phyloP scores from a whole-genome alignment of 2,329 filamentous ascomycete genomes.

The Polychaeton citri region DNA sequence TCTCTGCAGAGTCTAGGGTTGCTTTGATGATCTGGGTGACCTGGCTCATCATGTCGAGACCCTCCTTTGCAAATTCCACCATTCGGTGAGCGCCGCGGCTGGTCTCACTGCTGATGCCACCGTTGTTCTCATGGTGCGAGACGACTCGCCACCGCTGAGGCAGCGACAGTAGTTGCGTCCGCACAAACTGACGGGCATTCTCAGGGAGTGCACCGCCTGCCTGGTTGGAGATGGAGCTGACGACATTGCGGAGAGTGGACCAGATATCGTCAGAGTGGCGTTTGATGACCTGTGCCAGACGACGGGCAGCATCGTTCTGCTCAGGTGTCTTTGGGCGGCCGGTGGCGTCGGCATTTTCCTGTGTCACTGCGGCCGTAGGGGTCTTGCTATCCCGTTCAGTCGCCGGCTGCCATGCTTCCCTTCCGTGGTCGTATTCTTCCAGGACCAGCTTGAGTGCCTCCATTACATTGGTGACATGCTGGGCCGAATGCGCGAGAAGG shows the following conservation, averaged over 20 bases:
- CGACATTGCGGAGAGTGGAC: slow-evolving; percentile 56
- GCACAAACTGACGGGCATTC: slow-evolving; percentile 72
- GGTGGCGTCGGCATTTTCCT: slow-evolving; percentile 1
- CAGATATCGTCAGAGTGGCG: slow-evolving; percentile 40
- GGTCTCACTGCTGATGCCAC: slow-evolving; percentile 24
- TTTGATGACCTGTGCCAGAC: slow-evolving; percentile 65
- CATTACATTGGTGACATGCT: slow-evolving; percentile 64
- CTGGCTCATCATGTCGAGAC: slow-evolving; percentile 86
- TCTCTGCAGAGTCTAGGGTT: slow-evolving; percentile 79
- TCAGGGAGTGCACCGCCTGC: slow-evolving; percentile 84
- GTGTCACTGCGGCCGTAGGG: background rate
- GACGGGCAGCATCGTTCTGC: slow-evolving; percentile 30
- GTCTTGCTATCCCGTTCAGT: slow-evolving; percentile 13
- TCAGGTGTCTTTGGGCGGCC: slow-evolving; percentile 17
- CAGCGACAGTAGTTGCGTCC: slow-evolving; percentile 68
- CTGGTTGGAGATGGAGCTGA: slow-evolving; percentile 76
- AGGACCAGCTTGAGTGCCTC: slow-evolving; percentile 60
- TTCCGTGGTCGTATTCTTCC: slow-evolving; percentile 61
- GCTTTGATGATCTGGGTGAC: slow-evolving; percentile 79
- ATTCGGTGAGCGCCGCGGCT: slow-evolving; percentile 57
- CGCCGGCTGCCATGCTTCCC: slow-evolving; percentile 32
- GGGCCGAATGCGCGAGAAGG: slow-evolving; percentile 70
- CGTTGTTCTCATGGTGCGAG: slow-evolving; percentile 21
- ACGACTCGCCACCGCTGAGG: slow-evolving; percentile 72
- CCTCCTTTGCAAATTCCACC: slow-evolving; percentile 75